Conservation (phyloP, 2,329 filamentous ascomycete species). For the Phialocephala subalpina region DNA sequence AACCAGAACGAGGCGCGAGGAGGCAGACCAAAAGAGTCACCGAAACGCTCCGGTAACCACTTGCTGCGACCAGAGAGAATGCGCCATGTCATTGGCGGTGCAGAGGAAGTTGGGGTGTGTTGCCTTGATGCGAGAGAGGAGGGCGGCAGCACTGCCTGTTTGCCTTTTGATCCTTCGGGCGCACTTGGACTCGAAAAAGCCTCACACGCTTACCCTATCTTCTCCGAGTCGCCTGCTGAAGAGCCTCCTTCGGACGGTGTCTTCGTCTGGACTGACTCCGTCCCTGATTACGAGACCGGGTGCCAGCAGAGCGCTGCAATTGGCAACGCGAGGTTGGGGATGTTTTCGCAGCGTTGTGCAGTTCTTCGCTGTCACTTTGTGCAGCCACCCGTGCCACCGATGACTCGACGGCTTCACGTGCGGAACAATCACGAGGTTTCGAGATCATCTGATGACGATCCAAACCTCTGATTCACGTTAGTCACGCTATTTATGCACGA, state of each 20-base stretch:
- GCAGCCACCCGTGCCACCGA: background rate
- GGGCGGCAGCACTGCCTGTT: slow-evolving; percentile 26
- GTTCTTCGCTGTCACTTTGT: background rate
- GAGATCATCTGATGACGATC: background rate
- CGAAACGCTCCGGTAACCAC: slow-evolving; percentile 13
- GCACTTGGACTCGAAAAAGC: slow-evolving; percentile 2
- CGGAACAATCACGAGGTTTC: slow-evolving; percentile 17
- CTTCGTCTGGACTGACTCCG: background rate
- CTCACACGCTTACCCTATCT: background rate
- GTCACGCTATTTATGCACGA: background rate
- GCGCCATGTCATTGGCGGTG: slow-evolving; percentile 19
- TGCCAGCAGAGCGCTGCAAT: background rate
- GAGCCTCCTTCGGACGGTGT: slow-evolving; percentile 2
- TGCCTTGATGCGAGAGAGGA: slow-evolving; percentile 12
- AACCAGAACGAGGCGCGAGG: slow-evolving; percentile 15
- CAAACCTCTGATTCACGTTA: background rate
- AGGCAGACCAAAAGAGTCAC: slow-evolving; percentile 26
- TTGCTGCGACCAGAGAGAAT: slow-evolving; percentile 12
- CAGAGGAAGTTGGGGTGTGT: slow-evolving; percentile 10
- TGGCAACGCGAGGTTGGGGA: no score
- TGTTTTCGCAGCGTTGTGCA: background rate
- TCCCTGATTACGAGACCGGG: background rate
- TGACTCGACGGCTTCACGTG: slow-evolving; percentile 23
- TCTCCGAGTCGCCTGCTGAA: slow-evolving; percentile 10
- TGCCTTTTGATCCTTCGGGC: slow-evolving; percentile 16